Percentiles rank a stretch among this genome's conserved stretches.
These are phyloP conservation scores for Pulveroboletus sp. DNA, from an alignment of 1,284 basidiomycete species.

Conservation along the genomic window DNA sequence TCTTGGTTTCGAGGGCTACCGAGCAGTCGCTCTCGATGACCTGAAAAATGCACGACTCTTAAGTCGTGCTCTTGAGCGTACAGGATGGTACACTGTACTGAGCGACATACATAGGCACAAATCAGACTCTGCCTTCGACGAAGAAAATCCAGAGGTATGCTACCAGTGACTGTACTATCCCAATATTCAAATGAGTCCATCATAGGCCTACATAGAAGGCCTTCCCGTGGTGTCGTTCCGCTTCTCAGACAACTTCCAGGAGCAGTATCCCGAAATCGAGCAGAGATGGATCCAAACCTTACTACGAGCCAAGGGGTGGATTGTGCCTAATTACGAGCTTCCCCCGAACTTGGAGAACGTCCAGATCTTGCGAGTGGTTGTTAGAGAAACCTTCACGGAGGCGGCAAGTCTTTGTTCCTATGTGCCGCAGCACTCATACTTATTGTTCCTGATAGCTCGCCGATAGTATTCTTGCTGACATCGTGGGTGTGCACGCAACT, in stretches of 20 bases:
- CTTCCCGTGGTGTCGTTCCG: constrained; percentile 92
- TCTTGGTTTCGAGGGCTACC: constrained; percentile 83
- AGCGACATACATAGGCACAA: constrained; percentile 66
- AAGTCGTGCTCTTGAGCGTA: constrained; percentile 83
- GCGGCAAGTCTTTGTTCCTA: constrained; percentile 37
- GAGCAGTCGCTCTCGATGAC: constrained; percentile 71
- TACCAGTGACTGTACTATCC: constrained; percentile 10
- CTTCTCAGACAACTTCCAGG: constrained; percentile 79
- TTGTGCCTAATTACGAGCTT: constrained; percentile 86
- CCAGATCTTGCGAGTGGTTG: constrained; percentile 86
- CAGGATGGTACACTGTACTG: constrained; percentile 73
- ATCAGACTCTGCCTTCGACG: constrained; percentile 39
- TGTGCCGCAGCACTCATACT: not conserved
- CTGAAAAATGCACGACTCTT: constrained; percentile 84
- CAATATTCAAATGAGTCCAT: constrained; percentile 2
- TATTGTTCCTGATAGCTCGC: constrained; percentile 47
- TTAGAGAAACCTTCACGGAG: constrained; percentile 75
- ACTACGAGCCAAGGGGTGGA: constrained; percentile 79
- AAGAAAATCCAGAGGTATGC: constrained; percentile 56
- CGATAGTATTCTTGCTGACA: constrained; percentile 62
- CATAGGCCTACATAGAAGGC: constrained; percentile 69
- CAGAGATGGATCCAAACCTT: constrained; percentile 91
- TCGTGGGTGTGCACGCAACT: constrained; percentile 45
- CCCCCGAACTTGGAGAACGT: constrained; percentile 67
- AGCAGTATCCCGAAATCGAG: constrained; percentile 71